phyloP scores from a whole-genome alignment of 331 rosid genomes.

The Rosa hybrid region DNA sequence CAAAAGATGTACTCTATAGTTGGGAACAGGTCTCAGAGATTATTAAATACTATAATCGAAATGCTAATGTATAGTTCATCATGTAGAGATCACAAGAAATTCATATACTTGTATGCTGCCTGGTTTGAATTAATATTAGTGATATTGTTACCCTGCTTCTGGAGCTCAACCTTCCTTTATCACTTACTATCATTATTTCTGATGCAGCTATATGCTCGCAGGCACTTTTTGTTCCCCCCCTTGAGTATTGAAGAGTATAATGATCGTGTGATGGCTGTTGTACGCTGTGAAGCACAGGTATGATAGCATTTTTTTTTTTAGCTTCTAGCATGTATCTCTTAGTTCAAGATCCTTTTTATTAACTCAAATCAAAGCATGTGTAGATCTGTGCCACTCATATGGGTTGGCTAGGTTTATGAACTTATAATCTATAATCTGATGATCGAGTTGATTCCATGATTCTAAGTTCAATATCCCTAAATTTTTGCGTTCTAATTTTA shows the following conservation, averaged over 20 bases:
- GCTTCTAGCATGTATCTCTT: neutral
- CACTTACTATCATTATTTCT: constrained; percentile 30
- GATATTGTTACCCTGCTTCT: neutral
- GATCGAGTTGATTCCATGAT: no score
- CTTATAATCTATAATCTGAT: neutral
- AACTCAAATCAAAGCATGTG: no score
- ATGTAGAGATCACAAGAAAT: neutral
- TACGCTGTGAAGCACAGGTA: constrained; percentile 98
- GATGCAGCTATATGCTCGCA: constrained; percentile 91
- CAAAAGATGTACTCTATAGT: neutral
- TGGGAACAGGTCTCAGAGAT: neutral
- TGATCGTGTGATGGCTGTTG: constrained; percentile 85
- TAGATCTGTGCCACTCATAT: neutral
- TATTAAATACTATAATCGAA: neutral
- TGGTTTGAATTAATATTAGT: neutral
- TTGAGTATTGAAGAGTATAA: constrained; percentile 78
- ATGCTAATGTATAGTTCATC: neutral
- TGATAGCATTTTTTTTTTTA: constrained; percentile 8
- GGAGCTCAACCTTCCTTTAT: constrained; percentile 5
- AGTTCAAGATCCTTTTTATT: no score
- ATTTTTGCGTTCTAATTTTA: neutral
- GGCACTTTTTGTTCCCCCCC: constrained; percentile 94
- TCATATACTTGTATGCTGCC: neutral
- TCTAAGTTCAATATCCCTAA: neutral
- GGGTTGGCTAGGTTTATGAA: neutral